Conservation (phyloP, 78 protist genomes). For the Cavenderia fasciculata region DNA sequence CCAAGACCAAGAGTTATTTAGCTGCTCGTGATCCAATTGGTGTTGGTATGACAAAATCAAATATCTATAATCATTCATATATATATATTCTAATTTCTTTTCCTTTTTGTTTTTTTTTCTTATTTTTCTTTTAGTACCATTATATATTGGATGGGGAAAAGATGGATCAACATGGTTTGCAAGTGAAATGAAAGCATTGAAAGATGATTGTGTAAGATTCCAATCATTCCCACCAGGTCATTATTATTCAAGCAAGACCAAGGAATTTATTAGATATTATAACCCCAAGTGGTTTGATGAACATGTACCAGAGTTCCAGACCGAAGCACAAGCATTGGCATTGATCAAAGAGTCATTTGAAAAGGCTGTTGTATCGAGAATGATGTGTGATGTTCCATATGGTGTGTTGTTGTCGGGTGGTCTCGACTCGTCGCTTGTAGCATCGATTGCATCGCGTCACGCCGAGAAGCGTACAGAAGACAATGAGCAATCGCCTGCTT, state of each 20-base stretch:
- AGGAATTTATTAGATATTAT: conserved; percentile 76
- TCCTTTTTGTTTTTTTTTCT: background rate
- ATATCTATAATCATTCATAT: too few species aligned
- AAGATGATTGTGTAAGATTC: conserved; percentile 85
- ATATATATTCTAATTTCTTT: background rate
- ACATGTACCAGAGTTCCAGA: background rate
- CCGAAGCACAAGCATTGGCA: conserved; percentile 38
- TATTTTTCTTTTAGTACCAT: conserved; percentile 42
- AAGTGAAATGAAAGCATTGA: conserved; percentile 89
- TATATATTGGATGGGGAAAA: conserved; percentile 85
- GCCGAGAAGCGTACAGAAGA: conserved; percentile 71
- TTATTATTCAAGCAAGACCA: conserved; percentile 40
- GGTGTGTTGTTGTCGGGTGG: conserved; percentile 96
- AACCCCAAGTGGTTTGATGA: conserved; percentile 82
- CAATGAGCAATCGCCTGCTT: conserved; percentile 59
- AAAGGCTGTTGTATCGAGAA: conserved; percentile 80
- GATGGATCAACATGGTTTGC: conserved; percentile 90
- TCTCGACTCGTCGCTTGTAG: conserved; percentile 90
- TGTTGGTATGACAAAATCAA: conserved; percentile 77
- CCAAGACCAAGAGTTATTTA: conserved; percentile 11
- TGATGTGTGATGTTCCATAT: conserved; percentile 93
- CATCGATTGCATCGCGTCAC: conserved; percentile 89
- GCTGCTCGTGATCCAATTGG: conserved; percentile 96
- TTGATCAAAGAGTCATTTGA: conserved; percentile 76
- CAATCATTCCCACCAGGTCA: conserved; percentile 92